These are phyloP conservation scores for Camillea tinctor DNA, from an alignment of 2,329 filamentous ascomycete species.

Conservation along the genomic window DNA sequence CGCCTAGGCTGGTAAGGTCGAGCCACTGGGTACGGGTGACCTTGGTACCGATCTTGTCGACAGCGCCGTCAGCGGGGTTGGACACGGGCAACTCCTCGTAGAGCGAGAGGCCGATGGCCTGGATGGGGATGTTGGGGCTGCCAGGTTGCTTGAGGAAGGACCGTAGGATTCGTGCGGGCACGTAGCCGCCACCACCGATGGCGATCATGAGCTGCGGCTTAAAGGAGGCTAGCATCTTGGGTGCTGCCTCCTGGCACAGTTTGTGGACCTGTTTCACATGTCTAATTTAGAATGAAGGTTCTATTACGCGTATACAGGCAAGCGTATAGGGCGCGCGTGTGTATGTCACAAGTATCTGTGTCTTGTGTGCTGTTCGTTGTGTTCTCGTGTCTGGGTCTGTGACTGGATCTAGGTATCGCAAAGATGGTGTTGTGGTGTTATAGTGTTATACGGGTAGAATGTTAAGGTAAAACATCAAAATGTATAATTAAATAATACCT, in stretches of 20 bases:
- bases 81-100: constrained; percentile 76
- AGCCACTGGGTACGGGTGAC: constrained; percentile 99
- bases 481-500: too few relatives aligned
- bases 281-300: constrained; percentile 9
- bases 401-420: too few relatives aligned
- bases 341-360: not conserved
- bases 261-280: constrained; percentile 76
- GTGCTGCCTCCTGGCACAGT: constrained; percentile 84
- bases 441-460: too few relatives aligned
- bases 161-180: constrained; percentile 92
- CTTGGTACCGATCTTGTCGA: constrained; percentile 84
- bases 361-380: too few relatives aligned
- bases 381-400: too few relatives aligned
- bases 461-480: too few relatives aligned
- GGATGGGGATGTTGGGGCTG: constrained; percentile 93
- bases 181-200: constrained; percentile 95
- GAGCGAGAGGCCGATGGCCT: constrained; percentile 95
- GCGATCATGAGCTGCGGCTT: constrained; percentile 96
- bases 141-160: constrained; percentile 93
- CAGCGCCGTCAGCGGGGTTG: constrained; percentile 50
- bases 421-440: too few relatives aligned
- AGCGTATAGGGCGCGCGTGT: not conserved
- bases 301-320: not conserved
- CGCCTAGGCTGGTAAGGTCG: constrained; percentile 67
- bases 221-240: constrained; percentile 78